Base-by-base conservation (phyloP, 768 basidiomycete species). In the Holtermanniella nyarrowii region DNA sequence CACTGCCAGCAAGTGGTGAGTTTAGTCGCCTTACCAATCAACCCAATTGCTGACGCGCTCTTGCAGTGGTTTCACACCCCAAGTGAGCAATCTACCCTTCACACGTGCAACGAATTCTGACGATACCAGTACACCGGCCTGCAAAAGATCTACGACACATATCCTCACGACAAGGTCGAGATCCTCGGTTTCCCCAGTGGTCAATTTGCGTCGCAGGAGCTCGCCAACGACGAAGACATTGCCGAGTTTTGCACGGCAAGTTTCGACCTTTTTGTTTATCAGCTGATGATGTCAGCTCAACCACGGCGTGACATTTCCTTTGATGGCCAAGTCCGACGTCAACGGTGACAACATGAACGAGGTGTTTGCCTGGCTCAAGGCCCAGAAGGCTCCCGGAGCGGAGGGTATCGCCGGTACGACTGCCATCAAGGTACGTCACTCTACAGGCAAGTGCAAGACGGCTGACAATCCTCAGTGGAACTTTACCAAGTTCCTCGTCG, bases 141-240 rank as follows among this genome's bases (percentile, higher is more conserved):
- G 21, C 86, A 96, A 72, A 73, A 74, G 16, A 75, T 90, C 16
- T 80, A 91, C 70, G 78, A 88, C 49, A 85, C 85, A 66, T 85
- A 88, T 76, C 82, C 84, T 66, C 82, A 83, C 47, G 74, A 78
- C 50, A 86, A 77, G 4, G 77, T 93, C 42, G 77, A 82, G 46
- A 80, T 95, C 50, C 77, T 95, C 47, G 89, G 88, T 2, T 93
- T 93, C 77, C 91, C 91, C 11, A 89, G 83, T 73, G 88, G 91
- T 66, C 88, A 91, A 82, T 91, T 93, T 62, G 85, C 81, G 49
- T 78, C 79, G 0, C 88, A 91, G 73, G 88, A 91, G 62, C 88
- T 88, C 0, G 83, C 78, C n/a, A 76, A 78, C 26, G 88, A 91
- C 61, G 77, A 77, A n/a, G 78, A 78, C 41, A 84, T 91, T 60